A percentile compares a stretch with the other conserved stretches of the same genome.
Conservation (phyloP, 768 basidiomycete genomes). For the Russula emetica region DNA sequence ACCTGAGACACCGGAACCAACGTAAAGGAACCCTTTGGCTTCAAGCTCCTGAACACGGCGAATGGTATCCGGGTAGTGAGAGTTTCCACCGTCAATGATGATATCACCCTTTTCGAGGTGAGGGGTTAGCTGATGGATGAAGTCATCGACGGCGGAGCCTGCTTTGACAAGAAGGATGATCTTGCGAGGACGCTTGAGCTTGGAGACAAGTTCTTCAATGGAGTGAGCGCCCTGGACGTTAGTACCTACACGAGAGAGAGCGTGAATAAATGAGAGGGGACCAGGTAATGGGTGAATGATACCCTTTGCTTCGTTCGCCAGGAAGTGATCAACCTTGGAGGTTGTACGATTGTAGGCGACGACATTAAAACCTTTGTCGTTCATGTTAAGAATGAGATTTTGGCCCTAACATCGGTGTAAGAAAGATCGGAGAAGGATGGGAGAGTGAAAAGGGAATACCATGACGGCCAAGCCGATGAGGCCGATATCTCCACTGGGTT, state of each 20-base stretch:
- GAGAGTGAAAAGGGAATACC: conserved; percentile 44
- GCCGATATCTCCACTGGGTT: conserved; percentile 86
- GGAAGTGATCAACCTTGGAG: conserved; percentile 93
- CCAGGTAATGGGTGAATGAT: conserved; percentile 33
- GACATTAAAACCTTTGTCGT: conserved; percentile 98
- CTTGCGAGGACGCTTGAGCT: conserved; percentile 94
- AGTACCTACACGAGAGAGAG: conserved; percentile 57
- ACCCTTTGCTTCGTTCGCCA: conserved; percentile 98
- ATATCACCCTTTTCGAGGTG: conserved; percentile 94
- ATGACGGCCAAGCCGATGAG: conserved; percentile 99
- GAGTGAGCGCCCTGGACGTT: conserved; percentile 94
- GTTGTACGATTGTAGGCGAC: conserved; percentile 97
- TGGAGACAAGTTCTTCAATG: conserved; percentile 81
- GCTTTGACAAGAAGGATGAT: conserved; percentile 99
- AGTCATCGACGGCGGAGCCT: conserved; percentile 91
- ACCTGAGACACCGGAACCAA: conserved; percentile 98
- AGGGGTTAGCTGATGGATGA: conserved; percentile 86
- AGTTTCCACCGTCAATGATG: conserved; percentile 99
- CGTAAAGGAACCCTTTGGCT: conserved; percentile 90
- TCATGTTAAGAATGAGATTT: conserved; percentile 98
- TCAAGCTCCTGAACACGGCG: conserved; percentile 92
- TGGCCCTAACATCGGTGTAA: conserved; percentile 59
- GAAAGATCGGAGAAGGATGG: conserved; percentile 26
- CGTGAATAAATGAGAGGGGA: conserved; percentile 29
- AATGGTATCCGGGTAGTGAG: conserved; percentile 97